Base-by-base conservation (phyloP, 805 yeast species). In the Pichia manshurica region DNA sequence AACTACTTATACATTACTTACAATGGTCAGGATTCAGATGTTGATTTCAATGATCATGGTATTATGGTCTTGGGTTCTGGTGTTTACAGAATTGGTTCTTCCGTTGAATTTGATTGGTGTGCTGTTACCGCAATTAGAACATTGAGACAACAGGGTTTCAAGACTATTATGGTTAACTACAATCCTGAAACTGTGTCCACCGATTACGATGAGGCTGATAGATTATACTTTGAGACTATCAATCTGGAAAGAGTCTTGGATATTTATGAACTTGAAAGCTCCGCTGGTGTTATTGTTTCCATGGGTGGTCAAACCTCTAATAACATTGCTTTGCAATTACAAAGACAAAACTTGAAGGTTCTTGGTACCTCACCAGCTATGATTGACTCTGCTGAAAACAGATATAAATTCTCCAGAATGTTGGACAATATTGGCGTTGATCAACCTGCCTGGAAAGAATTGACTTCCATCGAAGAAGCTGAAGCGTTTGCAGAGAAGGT, bases 231-330 rank as follows among this genome's bases (percentile, higher is more conserved):
- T 62, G 99, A 91, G 75, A 90, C 93, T 39, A 87, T 91, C 68
- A 88, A 88, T 68, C 73, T 90, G 60, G 99, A 91, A 74, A 79
- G 97, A 66, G 91, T 91, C 28, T 74, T 91, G 62, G 99, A 91
- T 72, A 89, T 91, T 59, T 93, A 91, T 65, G 96, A 91, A 66
- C 71, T 88, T 49, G 98, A 93, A 73, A 78, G 80, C 58, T 84
- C 96, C 35, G 69, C 81, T 12, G 99, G 98, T 74, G 97, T 91
- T 49, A 82, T 91, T 51, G 87, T 91, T 54, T 84, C 97, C 49
- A 89, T 91, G 96, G 99, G 99, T 77, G 99, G 99, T 65, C 99
- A 91, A 73, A 87, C 96, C 31, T 87, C 98, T 13, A 90, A 91
- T 74, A 91, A 91, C 70, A 91, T 91, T 72, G 98, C 98, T 21